These are phyloP conservation scores for Fusarium sp. DNA, from an alignment of 2,329 filamentous ascomycete species.

Conservation along the genomic window DNA sequence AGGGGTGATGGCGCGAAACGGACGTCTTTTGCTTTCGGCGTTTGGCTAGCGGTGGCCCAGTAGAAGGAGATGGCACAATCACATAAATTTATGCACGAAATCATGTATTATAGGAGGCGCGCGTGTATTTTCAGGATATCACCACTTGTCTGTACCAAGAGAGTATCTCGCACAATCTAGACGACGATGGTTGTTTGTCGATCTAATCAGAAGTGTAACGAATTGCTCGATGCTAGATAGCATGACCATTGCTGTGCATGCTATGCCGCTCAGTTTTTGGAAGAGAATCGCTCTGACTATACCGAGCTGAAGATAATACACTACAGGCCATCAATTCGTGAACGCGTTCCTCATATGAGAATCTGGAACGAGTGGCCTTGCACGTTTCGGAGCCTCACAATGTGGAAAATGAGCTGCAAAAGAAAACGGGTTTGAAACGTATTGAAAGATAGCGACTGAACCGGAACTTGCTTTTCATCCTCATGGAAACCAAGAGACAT, in stretches of 20 bases:
- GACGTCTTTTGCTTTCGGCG: conserved; percentile 23
- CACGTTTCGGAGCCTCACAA: conserved; percentile 1
- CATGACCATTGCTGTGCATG: background rate
- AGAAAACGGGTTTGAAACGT: background rate
- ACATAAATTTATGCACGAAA: conserved; percentile 19
- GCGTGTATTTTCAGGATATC: conserved; percentile 11
- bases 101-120: conserved; percentile 31
- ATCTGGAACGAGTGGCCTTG: conserved; percentile 8
- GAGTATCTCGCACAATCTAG: background rate
- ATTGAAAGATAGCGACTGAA: conserved; percentile 16
- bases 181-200: background rate
- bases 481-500: conserved; percentile 3
- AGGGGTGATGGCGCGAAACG: conserved; percentile 12
- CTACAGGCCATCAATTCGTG: conserved; percentile 15
- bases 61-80: conserved; percentile 20
- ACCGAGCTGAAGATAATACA: conserved; percentile 11
- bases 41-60: conserved; percentile 24
- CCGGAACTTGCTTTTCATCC: conserved; percentile 23
- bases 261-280: background rate
- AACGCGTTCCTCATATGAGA: conserved; percentile 10
- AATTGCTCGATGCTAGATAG: background rate
- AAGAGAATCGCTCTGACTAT: conserved; percentile 12
- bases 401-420: background rate
- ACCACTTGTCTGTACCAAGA: background rate
- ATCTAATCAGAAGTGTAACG: background rate